Evolutionary conservation across 768 basidiomycete species (phyloP).

Genomic region (Auricularia sp.): DNA sequence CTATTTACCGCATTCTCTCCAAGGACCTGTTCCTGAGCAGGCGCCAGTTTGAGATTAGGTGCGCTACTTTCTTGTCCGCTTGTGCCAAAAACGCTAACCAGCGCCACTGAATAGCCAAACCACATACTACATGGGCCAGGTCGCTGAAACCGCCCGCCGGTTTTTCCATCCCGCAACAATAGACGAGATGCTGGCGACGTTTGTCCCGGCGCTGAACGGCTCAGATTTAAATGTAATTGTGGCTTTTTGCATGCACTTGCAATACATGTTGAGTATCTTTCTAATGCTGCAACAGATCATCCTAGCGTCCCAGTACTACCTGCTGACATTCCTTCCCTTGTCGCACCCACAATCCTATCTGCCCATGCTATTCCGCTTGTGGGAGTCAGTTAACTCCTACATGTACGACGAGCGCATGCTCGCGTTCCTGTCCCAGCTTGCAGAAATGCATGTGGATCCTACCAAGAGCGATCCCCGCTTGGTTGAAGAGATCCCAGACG

Average conservation of each 20-base stretch:
- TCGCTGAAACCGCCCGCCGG: constrained; percentile 56
- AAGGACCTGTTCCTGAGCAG: constrained; percentile 69
- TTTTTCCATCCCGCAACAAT: constrained; percentile 87
- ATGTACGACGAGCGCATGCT: constrained; percentile 86
- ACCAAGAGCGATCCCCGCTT: constrained; percentile 62
- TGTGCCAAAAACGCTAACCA: not conserved
- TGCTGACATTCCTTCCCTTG: constrained; percentile 77
- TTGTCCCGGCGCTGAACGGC: constrained; percentile 70
- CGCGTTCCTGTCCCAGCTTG: constrained; percentile 65
- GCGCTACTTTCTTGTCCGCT: constrained; percentile 17
- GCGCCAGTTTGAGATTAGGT: constrained; percentile 74
- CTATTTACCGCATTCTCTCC: constrained; percentile 60
- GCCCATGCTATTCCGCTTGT: constrained; percentile 74
- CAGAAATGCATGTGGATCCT: constrained; percentile 75
- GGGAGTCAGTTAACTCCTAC: constrained; percentile 84
- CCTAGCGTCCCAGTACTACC: constrained; percentile 74
- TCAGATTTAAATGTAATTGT: constrained; percentile 58
- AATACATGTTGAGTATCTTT: constrained; percentile 6
- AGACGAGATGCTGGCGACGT: constrained; percentile 80
- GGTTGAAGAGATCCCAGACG: constrained; percentile 58
- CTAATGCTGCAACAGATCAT: constrained; percentile 38
- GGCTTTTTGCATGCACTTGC: not conserved
- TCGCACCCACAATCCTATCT: constrained; percentile 78
- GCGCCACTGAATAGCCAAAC: constrained; percentile 38
- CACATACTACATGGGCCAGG: constrained; percentile 68